phyloP scores from a whole-genome alignment of 345 rosid genomes.

The Melaleuca quinquenervia region DNA sequence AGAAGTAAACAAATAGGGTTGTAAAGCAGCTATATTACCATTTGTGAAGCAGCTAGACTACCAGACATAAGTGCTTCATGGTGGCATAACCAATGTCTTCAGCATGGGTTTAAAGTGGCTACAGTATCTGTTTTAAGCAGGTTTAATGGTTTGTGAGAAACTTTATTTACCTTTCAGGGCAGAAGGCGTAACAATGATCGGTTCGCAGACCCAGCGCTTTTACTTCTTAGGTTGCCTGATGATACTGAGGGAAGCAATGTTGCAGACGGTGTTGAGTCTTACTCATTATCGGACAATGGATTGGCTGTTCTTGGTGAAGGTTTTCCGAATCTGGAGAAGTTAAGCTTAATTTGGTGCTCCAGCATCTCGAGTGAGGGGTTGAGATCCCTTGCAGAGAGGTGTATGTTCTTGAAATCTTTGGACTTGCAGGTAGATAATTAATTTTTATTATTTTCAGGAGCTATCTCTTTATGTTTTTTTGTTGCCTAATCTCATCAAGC shows the following conservation, averaged over 20 bases:
- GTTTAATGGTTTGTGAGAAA: not conserved
- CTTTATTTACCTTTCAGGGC: conserved; percentile 22
- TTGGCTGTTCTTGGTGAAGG: conserved; percentile 53
- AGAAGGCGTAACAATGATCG: conserved; percentile 22
- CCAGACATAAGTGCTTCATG: not conserved
- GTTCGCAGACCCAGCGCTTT: conserved; percentile 7
- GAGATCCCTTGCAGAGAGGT: conserved; percentile 47
- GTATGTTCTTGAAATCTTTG: conserved; percentile 51
- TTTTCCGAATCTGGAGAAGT: conserved; percentile 54
- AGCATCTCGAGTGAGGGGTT: conserved; percentile 60
- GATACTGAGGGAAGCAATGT: conserved; percentile 12
- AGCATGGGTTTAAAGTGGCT: not conserved
- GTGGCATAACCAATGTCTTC: not conserved
- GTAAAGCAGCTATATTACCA: not conserved
- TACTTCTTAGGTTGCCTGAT: conserved; percentile 17
- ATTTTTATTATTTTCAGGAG: not conserved
- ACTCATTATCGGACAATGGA: conserved; percentile 61
- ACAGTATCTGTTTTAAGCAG: not conserved
- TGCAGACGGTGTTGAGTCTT: conserved; percentile 26
- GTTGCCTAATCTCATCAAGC: not conserved
- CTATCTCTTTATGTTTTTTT: not conserved
- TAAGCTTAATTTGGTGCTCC: conserved; percentile 88
- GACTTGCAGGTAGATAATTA: conserved; percentile 57
- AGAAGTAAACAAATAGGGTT: not conserved
- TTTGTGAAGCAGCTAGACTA: not conserved